Conservation (phyloP, 75 land plant genomes). For the Cupressus sempervirens region DNA sequence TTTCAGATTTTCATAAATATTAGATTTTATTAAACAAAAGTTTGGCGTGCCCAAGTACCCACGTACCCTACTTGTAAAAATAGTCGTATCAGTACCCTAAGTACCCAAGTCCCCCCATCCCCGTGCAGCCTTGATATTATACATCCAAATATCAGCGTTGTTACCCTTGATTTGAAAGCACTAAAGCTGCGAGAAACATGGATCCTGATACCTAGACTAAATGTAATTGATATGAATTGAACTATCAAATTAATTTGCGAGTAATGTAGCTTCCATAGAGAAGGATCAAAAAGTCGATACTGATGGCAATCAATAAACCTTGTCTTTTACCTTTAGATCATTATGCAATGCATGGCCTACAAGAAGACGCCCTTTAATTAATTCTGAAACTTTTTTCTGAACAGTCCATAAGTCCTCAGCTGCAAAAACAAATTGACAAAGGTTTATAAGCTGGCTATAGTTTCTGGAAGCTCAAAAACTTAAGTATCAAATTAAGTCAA, state of each 20-base stretch:
- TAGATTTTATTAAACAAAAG: no score
- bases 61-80: no score
- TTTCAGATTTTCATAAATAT: no score
- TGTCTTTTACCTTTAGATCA: slow-evolving; percentile 72
- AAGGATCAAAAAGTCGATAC: not conserved
- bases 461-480: not conserved
- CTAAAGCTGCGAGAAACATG: not conserved
- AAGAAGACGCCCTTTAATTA: slow-evolving; percentile 73
- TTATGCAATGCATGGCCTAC: slow-evolving; percentile 92
- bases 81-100: no score
- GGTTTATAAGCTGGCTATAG: not conserved
- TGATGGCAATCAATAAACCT: slow-evolving; percentile 1
- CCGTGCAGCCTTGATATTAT: no score
- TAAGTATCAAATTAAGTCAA: not conserved
- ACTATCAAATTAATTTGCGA: not conserved
- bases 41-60: no score
- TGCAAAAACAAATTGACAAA: slow-evolving; percentile 27
- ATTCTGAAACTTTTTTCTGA: slow-evolving; percentile 82
- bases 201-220: not conserved
- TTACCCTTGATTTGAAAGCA: not conserved
- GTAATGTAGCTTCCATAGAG: not conserved
- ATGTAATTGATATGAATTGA: not conserved
- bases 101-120: no score
- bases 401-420: slow-evolving; percentile 69
- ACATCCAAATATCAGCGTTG: not conserved